phyloP scores from a whole-genome alignment of 257 asterid genomes.

The Ocimum tenuiflorum region DNA sequence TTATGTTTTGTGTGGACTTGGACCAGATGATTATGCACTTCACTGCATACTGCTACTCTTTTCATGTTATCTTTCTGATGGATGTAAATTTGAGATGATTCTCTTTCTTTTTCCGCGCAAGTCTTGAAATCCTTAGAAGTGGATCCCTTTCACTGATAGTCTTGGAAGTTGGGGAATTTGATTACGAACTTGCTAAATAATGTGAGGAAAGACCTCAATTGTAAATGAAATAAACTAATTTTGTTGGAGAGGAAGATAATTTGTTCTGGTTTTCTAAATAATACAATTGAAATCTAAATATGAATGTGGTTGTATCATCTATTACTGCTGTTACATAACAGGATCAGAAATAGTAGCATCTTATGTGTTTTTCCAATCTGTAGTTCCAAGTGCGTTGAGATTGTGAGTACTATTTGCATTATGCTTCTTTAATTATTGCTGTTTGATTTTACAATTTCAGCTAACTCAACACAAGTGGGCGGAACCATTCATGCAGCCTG shows the following conservation, averaged over 20 bases:
- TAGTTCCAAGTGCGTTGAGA: slow-evolving; percentile 7
- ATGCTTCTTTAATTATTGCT: neutral
- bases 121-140: neutral
- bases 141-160: neutral
- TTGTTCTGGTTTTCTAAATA: neutral
- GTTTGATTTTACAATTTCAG: slow-evolving; percentile 35
- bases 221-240: neutral
- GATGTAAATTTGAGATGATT: neutral
- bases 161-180: neutral
- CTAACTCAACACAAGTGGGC: slow-evolving; percentile 85
- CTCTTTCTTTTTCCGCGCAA: neutral
- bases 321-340: neutral
- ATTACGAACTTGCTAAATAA: neutral
- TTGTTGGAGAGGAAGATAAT: no score
- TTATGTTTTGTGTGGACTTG: neutral
- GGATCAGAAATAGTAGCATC: neutral
- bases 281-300: neutral
- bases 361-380: neutral
- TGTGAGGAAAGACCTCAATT: neutral
- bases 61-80: neutral
- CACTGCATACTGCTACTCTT: neutral
- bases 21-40: neutral
- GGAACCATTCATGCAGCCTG: slow-evolving; percentile 85
- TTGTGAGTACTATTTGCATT: neutral
- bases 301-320: neutral